Base-by-base conservation (phyloP, 306 rosid genomes). In the Sophora flavescens region DNA sequence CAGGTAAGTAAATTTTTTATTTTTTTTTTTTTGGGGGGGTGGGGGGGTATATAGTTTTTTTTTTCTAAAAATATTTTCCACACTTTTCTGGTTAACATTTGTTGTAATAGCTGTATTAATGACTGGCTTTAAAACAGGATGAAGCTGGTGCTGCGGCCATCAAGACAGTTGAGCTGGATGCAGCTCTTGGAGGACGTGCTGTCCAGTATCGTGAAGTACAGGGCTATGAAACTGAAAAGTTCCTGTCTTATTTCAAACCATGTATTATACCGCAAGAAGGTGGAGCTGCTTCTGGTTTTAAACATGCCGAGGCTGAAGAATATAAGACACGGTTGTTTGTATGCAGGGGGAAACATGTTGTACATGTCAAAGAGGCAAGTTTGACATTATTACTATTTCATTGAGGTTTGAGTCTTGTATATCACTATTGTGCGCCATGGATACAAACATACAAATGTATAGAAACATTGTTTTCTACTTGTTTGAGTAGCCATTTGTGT, bases 161-260 rank as follows among this genome's bases (percentile, higher is more conserved):
- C 81, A 93, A 93, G 88, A 90, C 98, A 58, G 93, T 93, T 84
- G 98, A 93, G 78, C 84, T 93, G 41, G 98, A 93, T 88, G 98
- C 98, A 76, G 87, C 98, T 77, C 96, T 93, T 76, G 98, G 98
- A 74, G 98, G 98, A 30, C 98, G 98, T 54, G 98, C 98, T 61
- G 96, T 93, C 65, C 98, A 93, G 81, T 91, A 89, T 69, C 98
- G 98, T 14, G 98, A 93, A 84, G 91, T 89, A 67, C 96, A 93
- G 81, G 98, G 98, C 88, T 90, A 91, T 32, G 98, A 93, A 85
- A 93, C 96, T 4, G 98, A 89, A 51, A 93, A 91, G 72, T 93
- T 93, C 82, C 82, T 93, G 38, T 93, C 98, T 22, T 87, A 88
- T 84, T 93, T 93, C 61, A 93, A 91, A 84, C 98, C 98, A 18